Evolutionary conservation across 441 rosid species (phyloP).

Genomic region (Pelargonium australe): DNA sequence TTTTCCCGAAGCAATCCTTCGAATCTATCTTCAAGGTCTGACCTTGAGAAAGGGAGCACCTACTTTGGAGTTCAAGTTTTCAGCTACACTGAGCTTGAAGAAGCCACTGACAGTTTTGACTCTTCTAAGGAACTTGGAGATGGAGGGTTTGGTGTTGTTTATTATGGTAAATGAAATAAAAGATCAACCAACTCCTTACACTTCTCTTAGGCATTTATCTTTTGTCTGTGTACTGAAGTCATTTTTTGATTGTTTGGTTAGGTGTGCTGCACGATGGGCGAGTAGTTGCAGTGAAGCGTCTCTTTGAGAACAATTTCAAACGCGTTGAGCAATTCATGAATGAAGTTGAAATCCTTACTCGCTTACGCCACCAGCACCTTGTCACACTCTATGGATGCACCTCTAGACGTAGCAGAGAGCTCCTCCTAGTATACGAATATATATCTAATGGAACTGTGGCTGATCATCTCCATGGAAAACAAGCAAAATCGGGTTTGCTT

Average conservation of each 20-base stretch:
- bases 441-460: slow-evolving; percentile 65
- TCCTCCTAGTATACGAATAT: slow-evolving; percentile 69
- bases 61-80: slow-evolving; percentile 73
- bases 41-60: slow-evolving; percentile 39
- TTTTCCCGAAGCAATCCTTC: slow-evolving; percentile 37
- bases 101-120: slow-evolving; percentile 66
- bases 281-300: slow-evolving; percentile 6
- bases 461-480: slow-evolving; percentile 59
- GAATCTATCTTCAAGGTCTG: slow-evolving; percentile 31
- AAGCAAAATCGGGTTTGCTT: slow-evolving; percentile 25
- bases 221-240: neutral
- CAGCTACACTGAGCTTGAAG: slow-evolving; percentile 59
- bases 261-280: slow-evolving; percentile 3
- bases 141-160: slow-evolving; percentile 89
- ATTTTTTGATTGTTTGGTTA: neutral
- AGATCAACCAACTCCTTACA: neutral
- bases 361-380: slow-evolving; percentile 59
- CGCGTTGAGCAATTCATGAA: slow-evolving; percentile 8
- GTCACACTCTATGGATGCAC: slow-evolving; percentile 74
- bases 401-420: slow-evolving; percentile 53
- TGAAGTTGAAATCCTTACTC: slow-evolving; percentile 13
- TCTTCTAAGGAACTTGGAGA: slow-evolving; percentile 75
- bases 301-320: neutral
- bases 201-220: neutral
- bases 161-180: slow-evolving; percentile 41